Evolutionary conservation across 192 early-diverging fungal genomes (phyloP), one percentile per base, ranked within the genome.

Genomic region (Spizellomyces sp.): DNA sequence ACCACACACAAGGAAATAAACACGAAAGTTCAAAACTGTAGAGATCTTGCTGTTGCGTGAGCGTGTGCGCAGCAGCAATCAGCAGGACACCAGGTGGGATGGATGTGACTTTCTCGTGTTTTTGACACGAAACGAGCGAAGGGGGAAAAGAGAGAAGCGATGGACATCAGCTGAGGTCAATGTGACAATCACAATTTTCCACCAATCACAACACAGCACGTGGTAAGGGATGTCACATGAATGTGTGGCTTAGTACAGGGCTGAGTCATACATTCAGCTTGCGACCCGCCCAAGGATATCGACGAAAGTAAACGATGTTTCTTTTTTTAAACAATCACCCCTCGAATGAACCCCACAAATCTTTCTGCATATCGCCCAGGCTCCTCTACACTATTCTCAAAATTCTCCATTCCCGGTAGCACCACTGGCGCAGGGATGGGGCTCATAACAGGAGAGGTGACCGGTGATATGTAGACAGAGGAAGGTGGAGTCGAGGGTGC

Each of bases 351-450:
- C 19, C 58, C 66, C 69, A 78, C 17, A 45, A 81, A 57, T 48
- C 80, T 48, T 42, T 70, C 64, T 14, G 76, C 80, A 61, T 81
- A 81, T 45, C 80, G 71, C 45, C 69, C 80, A 12, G 80, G 80
- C 62, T 81, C 80, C 59, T 81, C 80, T 10, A 81, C 80, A 50
- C 73, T 75, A 19, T 57, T 67, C 48, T 81, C 80, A 8, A 19
- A 41, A 9, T 22, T 56, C 10, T 47, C 12, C 70, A 66, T 66
- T 57, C 62, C 70, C 8, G 64, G 55, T 6, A 70, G 63, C 48
- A 48, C 46, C 27, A 50, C n/a, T 36, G 27, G 27, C 36, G 54
- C 41, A 2, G 52, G 22, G n/a, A 21, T 45, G 42, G 44, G 17
- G 27, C 12, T 59, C 14, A 8, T 67, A 48, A 19, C 14, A 43